phyloP scores from a whole-genome alignment of 2,329 filamentous ascomycete species.

The Stemphylium beticola region DNA sequence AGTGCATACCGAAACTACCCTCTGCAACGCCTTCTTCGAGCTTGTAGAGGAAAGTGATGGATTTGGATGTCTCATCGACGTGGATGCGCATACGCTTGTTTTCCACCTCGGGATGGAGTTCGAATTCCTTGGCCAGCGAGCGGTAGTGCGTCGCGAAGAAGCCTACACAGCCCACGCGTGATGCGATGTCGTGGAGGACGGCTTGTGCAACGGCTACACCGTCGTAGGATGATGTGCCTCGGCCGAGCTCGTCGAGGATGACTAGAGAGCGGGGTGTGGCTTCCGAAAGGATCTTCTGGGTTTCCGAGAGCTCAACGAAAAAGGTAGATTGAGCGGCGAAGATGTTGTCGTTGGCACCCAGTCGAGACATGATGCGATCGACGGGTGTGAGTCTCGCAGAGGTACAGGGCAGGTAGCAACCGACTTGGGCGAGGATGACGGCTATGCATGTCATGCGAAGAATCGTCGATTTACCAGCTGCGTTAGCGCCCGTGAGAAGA shows the following conservation, averaged over 20 bases:
- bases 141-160: conserved; percentile 99
- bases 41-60: conserved; percentile 97
- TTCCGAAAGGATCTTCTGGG: conserved; percentile 95
- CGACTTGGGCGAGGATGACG: conserved; percentile 96
- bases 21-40: conserved; percentile 93
- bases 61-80: conserved; percentile 81
- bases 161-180: conserved; percentile 89
- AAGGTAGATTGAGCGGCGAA: conserved; percentile 98
- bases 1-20: conserved; percentile 98
- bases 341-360: conserved; percentile 98
- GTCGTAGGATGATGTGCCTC: conserved; percentile 93
- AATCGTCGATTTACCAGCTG: conserved; percentile 95
- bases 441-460: conserved; percentile 96
- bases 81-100: conserved; percentile 92
- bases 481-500: conserved; percentile 92
- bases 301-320: conserved; percentile 96
- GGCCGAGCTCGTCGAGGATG: conserved; percentile 94
- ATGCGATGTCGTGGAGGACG: conserved; percentile 93
- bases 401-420: conserved; percentile 85
- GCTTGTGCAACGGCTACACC: conserved; percentile 96
- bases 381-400: conserved; percentile 86
- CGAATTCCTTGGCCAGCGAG: conserved; percentile 88
- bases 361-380: conserved; percentile 97
- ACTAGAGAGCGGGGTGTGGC: conserved; percentile 93
- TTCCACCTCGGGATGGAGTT: conserved; percentile 83